Base-by-base conservation (phyloP, 2,329 filamentous ascomycete species). In the Ascochyta koolunga region DNA sequence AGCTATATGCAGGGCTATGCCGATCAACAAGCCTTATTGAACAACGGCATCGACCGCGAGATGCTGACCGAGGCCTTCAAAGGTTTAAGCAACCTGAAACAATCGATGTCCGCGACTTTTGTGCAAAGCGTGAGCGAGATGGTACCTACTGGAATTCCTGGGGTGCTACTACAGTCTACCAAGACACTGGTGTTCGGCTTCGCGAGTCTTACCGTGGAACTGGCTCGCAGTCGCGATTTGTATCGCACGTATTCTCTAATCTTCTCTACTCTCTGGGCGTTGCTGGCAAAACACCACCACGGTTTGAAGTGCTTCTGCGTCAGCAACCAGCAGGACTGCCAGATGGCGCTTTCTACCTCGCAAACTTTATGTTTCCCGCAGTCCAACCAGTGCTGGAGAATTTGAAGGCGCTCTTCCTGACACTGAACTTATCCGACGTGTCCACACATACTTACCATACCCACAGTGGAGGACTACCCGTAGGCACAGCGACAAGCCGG, bases 21-120 rank as follows among this genome's bases (percentile, higher is more conserved):
- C 46, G 63, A 67, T 47, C 73, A 64, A 25, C 39, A 49, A 19
- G 61, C 63, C 5, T 43, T 80, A 4, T 15, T 76, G 6, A 55
- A 56, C 24, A 80, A 77, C 0, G 84, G 85, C 0, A 66, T 74
- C 1, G 82, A 83, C 21, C 68, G 77, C 1, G 76, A 81, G 6
- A 78, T 88, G 78, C 78, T 89, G 15, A 73, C 77, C 0, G 77
- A 83, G 27, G 86, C 85, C 2, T 82, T 89, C 46, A 62, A 69
- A 9, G 80, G 82, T 29, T 76, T 89, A 4, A 65, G 70, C 0
- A 83, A 83, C 48, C 78, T 89, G 5, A 82, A 25, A 82, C 79
- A 0, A 68, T 89, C 13, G 82, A 84, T 21, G 73, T 89, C 21
- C 81, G 86, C 16, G 84, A 89, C 64, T 87, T 83, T 70, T 76